phyloP scores from a whole-genome alignment of 2,329 filamentous ascomycete species.

The Coniochaeta pulveracea region DNA sequence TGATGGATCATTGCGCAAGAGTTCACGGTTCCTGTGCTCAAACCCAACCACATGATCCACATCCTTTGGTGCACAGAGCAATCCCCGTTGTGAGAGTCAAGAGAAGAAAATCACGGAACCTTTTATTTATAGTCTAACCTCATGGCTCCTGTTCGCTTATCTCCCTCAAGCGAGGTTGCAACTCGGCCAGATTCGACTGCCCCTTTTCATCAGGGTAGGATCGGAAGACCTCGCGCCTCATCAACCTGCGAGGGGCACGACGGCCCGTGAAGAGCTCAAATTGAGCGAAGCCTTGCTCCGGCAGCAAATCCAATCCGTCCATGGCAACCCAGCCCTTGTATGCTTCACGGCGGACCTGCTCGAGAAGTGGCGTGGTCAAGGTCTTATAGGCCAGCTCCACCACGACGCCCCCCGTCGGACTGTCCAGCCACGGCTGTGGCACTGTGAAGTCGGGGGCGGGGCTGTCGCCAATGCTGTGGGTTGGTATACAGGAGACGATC shows the following conservation, averaged over 20 bases:
- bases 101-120: background rate
- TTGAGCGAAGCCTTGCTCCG: conserved; percentile 71
- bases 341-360: conserved; percentile 50
- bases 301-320: conserved; percentile 64
- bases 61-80: no score
- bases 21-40: no score
- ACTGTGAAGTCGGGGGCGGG: conserved; percentile 60
- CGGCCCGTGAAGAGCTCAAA: conserved; percentile 73
- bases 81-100: no score
- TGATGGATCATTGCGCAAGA: no score
- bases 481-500: conserved; percentile 66
- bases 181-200: conserved; percentile 24
- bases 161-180: conserved; percentile 26
- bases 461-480: conserved; percentile 50
- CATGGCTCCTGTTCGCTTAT: conserved; percentile 28
- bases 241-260: conserved; percentile 55
- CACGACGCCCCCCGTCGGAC: conserved; percentile 63
- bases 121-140: conserved; percentile 2
- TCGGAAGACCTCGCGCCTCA: conserved; percentile 53
- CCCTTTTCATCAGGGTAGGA: conserved; percentile 31
- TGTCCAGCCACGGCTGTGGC: conserved; percentile 58
- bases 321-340: conserved; percentile 61
- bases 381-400: conserved; percentile 68
- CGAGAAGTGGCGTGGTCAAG: conserved; percentile 57
- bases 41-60: no score